These are phyloP conservation scores for Samsoniella hepiali DNA, from an alignment of 2,329 filamentous ascomycete genomes.

Conservation along the genomic window DNA sequence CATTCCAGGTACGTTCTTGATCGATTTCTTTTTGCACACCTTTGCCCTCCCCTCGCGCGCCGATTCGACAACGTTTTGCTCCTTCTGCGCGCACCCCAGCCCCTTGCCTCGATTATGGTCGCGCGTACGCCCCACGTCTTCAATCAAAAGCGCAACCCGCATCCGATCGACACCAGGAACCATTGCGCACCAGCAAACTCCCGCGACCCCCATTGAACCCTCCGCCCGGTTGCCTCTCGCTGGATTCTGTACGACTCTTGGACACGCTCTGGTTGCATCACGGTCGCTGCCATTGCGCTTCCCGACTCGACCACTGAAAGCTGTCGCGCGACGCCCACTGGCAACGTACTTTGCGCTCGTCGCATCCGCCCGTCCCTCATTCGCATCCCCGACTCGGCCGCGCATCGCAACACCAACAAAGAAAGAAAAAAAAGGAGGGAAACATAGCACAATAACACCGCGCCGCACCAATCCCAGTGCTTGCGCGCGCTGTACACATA, in stretches of 20 bases:
- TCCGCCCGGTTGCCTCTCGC: not conserved
- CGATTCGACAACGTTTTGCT: not conserved
- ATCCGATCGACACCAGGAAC: slow-evolving; percentile 7
- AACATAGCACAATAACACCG: not conserved
- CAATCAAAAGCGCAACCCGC: slow-evolving; percentile 11
- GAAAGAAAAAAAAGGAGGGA: not conserved
- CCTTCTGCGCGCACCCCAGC: not conserved
- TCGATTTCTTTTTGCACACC: not conserved
- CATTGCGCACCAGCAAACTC: slow-evolving; percentile 8
- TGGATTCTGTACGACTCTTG: not conserved
- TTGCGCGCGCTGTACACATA: not conserved
- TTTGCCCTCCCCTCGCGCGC: not conserved
- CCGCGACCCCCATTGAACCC: not conserved
- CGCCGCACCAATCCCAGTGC: not conserved
- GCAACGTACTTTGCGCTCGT: not conserved
- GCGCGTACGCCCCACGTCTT: slow-evolving; percentile 16
- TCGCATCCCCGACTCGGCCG: not conserved
- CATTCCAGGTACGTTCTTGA: slow-evolving; percentile 8
- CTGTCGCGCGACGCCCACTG: not conserved
- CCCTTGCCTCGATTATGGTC: slow-evolving; percentile 4
- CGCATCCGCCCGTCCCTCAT: not conserved
- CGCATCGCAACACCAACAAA: not conserved
- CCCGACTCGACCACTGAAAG: not conserved
- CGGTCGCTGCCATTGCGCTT: not conserved
- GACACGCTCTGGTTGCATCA: not conserved